Conservation (phyloP, 306 rosid species). For the Bauhinia variegata region DNA sequence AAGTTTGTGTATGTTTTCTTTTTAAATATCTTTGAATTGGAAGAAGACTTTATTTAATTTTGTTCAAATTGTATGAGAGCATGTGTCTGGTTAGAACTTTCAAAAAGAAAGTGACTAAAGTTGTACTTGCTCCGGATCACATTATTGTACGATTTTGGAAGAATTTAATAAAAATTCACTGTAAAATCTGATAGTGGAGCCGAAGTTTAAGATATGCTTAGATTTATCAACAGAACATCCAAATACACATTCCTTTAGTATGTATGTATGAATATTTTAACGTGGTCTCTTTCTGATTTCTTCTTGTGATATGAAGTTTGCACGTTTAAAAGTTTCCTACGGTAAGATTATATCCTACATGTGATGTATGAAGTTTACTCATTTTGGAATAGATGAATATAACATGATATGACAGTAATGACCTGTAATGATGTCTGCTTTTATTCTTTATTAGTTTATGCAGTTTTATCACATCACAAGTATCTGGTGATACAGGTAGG, state of each 20-base stretch:
- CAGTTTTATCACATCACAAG: slow-evolving; percentile 56
- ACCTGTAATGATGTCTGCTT: slow-evolving; percentile 46
- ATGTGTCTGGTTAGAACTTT: not conserved
- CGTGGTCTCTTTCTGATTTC: not conserved
- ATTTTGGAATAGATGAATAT: slow-evolving; percentile 39
- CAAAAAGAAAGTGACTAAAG: slow-evolving; percentile 16
- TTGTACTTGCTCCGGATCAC: slow-evolving; percentile 5
- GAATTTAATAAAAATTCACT: slow-evolving; percentile 4
- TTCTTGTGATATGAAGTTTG: not conserved
- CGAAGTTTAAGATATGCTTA: slow-evolving; percentile 21
- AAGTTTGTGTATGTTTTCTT: no score
- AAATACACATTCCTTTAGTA: no score
- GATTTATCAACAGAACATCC: not conserved
- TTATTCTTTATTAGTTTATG: slow-evolving; percentile 42
- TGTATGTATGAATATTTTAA: not conserved
- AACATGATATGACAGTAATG: slow-evolving; percentile 49
- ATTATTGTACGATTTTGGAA: slow-evolving; percentile 15
- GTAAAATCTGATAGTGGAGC: not conserved
- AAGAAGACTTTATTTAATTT: not conserved
- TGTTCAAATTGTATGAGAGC: not conserved
- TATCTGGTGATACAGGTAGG: slow-evolving; percentile 34
- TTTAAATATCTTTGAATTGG: no score
- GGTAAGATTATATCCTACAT: slow-evolving; percentile 10
- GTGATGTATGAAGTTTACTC: slow-evolving; percentile 15
- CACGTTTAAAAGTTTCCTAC: slow-evolving; percentile 14